Conservation (phyloP, 441 rosid genomes). For the Jatropha multifida region DNA sequence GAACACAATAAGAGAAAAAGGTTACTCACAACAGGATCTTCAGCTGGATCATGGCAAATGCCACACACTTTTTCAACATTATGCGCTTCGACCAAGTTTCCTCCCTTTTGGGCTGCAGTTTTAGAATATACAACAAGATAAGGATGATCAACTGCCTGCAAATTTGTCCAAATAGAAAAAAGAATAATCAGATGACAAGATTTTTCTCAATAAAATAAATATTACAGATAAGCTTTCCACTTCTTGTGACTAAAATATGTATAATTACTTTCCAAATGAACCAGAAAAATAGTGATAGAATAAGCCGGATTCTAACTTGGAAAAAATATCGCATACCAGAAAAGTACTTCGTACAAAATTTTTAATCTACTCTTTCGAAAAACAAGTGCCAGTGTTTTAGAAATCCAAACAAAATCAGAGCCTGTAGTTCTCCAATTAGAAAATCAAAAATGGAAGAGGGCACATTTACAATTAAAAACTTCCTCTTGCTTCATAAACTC, state of each 20-base stretch:
- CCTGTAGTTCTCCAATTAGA: neutral
- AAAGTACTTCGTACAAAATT: neutral
- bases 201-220: neutral
- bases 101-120: slow-evolving; percentile 49
- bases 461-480: neutral
- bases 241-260: neutral
- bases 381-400: neutral
- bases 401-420: neutral
- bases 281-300: neutral
- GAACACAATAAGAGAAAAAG: slow-evolving; percentile 13
- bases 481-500: neutral
- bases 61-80: slow-evolving; percentile 65
- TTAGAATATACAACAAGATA: slow-evolving; percentile 87
- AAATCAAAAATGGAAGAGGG: neutral
- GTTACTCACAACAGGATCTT: slow-evolving; percentile 71
- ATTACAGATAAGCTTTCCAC: neutral
- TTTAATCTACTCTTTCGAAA: neutral
- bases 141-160: slow-evolving; percentile 98
- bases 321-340: neutral
- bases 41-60: slow-evolving; percentile 77
- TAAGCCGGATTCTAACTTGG: neutral
- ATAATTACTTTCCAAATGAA: neutral
- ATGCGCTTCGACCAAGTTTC: slow-evolving; percentile 30
- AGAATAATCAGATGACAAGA: slow-evolving; percentile 7
- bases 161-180: slow-evolving; percentile 24